These are phyloP conservation scores for Casaregolazyma suthepensis DNA, from an alignment of 1,139 yeast genomes.

Conservation along the genomic window DNA sequence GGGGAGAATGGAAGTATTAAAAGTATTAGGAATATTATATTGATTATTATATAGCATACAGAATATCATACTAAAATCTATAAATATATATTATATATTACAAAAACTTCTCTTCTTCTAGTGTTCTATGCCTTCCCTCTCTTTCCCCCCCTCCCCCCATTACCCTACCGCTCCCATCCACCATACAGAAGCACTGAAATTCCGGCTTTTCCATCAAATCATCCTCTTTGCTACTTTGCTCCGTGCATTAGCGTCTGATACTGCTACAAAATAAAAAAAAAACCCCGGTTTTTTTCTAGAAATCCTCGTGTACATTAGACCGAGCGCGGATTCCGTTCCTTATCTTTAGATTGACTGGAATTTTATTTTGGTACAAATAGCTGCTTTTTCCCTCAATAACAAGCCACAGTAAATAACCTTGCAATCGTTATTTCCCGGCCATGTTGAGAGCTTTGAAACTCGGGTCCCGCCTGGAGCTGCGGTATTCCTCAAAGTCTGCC, in stretches of 20 bases:
- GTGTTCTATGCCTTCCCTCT: not conserved
- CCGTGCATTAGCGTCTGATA: not conserved
- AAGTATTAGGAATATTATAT: not conserved
- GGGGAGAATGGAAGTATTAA: no score
- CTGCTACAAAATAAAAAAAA: not conserved
- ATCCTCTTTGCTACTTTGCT: not conserved
- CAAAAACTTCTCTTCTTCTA: not conserved
- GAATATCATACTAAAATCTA: not conserved
- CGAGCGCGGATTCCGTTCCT: not conserved
- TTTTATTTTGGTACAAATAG: not conserved
- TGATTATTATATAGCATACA: not conserved
- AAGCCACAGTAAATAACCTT: not conserved
- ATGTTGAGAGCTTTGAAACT: slow-evolving; percentile 21
- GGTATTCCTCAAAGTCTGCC: slow-evolving; percentile 13
- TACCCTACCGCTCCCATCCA: not conserved
- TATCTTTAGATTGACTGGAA: not conserved
- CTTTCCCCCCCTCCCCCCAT: not conserved
- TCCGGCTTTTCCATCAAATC: not conserved
- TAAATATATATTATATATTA: no score
- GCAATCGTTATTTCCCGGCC: slow-evolving; percentile 4
- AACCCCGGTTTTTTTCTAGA: not conserved
- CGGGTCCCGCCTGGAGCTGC: slow-evolving; percentile 13
- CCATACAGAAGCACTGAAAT: not conserved
- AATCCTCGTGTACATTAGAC: not conserved
- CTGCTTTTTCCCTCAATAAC: not conserved